phyloP scores from a whole-genome alignment of 2,329 filamentous ascomycete genomes.

The Penicillium polonicum region DNA sequence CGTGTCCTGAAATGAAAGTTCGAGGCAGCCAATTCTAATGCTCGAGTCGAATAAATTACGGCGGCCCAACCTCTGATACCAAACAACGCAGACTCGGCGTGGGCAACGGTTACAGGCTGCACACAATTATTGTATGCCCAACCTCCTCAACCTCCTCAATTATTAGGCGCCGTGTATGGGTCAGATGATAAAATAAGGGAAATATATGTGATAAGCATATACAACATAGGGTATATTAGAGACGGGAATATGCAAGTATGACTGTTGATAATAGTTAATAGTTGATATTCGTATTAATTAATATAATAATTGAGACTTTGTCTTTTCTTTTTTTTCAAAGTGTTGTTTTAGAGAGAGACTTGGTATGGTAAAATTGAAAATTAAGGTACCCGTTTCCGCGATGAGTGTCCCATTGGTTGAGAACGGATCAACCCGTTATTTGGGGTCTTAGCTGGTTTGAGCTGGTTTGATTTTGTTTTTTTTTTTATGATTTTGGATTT shows the following conservation, averaged over 20 bases:
- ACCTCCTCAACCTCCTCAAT: slow-evolving; percentile 15
- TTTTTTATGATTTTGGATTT: not conserved
- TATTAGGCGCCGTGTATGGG: slow-evolving; percentile 12
- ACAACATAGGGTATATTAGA: not conserved
- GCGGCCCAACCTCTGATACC: slow-evolving; percentile 12
- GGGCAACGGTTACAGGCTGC: slow-evolving; percentile 8
- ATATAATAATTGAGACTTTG: not conserved
- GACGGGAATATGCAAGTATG: not conserved
- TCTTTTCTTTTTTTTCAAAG: not conserved
- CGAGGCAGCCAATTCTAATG: slow-evolving; percentile 8
- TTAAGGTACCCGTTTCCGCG: slow-evolving; percentile 11
- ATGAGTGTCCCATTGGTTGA: slow-evolving; percentile 7
- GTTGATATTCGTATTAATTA: not conserved
- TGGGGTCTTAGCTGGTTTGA: not conserved
- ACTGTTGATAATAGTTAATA: not conserved
- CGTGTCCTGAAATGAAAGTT: not conserved
- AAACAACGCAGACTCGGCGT: slow-evolving; percentile 3
- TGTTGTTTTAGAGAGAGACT: not conserved
- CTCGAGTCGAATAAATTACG: slow-evolving; percentile 11
- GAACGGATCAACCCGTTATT: slow-evolving; percentile 10
- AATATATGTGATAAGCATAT: not conserved
- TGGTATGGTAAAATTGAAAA: slow-evolving; percentile 5
- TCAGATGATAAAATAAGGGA: slow-evolving; percentile 9
- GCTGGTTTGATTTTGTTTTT: not conserved
- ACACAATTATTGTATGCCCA: slow-evolving; percentile 15